Percentiles rank a stretch among this genome's conserved stretches.
phyloP scores from a whole-genome alignment of 2,329 filamentous ascomycete genomes.

The Penicillium sclerotiorum region DNA sequence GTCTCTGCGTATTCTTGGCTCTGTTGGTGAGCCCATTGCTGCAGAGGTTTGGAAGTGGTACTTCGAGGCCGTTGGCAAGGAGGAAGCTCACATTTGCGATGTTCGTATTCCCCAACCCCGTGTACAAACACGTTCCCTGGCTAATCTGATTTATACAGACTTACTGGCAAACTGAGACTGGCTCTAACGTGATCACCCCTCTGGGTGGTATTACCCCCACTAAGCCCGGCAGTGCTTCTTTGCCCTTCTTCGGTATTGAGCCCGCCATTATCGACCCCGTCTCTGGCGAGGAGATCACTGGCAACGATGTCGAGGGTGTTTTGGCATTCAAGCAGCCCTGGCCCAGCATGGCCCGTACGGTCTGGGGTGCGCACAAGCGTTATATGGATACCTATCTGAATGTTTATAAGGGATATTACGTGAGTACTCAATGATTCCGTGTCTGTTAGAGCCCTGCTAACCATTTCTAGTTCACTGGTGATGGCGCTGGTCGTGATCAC shows the following conservation, averaged over 20 bases:
- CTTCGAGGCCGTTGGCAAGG: conserved; percentile 90
- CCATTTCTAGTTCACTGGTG: conserved; percentile 54
- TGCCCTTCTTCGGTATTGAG: conserved; percentile 98
- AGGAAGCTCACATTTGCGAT: conserved; percentile 90
- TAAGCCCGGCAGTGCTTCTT: conserved; percentile 92
- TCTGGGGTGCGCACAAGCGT: conserved; percentile 96
- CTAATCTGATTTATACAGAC: conserved; percentile 60
- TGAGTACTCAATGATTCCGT: conserved; percentile 53
- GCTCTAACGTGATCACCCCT: conserved; percentile 92
- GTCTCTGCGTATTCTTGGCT: conserved; percentile 84
- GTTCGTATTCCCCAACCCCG: conserved; percentile 63
- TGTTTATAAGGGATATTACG: conserved; percentile 97
- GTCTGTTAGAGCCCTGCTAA: not conserved
- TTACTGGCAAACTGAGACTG: conserved; percentile 99
- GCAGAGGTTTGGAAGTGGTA: conserved; percentile 99
- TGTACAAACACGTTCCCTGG: not conserved
- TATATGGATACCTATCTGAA: conserved; percentile 99
- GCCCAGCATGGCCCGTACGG: conserved; percentile 97
- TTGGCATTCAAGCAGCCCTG: conserved; percentile 96
- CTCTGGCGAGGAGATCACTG: conserved; percentile 86
- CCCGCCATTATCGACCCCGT: conserved; percentile 97
- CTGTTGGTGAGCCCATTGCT: conserved; percentile 95
- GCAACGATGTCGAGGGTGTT: conserved; percentile 96
- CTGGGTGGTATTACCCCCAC: conserved; percentile 91
- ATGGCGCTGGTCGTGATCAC: conserved; percentile 93